Conservation (phyloP, 208 protist genomes). For the Blastocrithidia nonstop region DNA sequence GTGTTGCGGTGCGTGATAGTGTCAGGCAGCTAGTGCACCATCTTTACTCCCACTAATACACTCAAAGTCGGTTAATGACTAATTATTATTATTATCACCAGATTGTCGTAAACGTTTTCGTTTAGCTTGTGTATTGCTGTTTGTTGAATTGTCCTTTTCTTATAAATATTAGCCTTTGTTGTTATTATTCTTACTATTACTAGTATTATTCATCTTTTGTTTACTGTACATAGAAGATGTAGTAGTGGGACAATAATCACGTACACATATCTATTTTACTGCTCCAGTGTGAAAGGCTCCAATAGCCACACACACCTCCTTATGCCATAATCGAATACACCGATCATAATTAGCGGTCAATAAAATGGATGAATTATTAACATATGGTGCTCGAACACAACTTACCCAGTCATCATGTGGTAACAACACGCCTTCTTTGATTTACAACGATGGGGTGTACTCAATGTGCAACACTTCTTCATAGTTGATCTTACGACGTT, state of each 20-base stretch:
- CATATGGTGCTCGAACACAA: constrained; percentile 41
- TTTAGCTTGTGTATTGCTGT: constrained; percentile 3
- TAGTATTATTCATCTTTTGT: no score
- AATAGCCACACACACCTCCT: constrained; percentile 48
- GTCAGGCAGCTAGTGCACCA: constrained; percentile 52
- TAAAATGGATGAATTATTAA: constrained; percentile 31
- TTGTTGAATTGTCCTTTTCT: no score
- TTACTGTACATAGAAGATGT: no score
- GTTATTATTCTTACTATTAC: no score
- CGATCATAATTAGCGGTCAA: constrained; percentile 71
- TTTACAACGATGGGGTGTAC: constrained; percentile 68
- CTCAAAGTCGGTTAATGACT: constrained; percentile 29
- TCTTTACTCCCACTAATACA: constrained; percentile 65
- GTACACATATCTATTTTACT: constrained; percentile 59
- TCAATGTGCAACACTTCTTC: constrained; percentile 73
- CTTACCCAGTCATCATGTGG: constrained; percentile 84
- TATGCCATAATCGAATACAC: constrained; percentile 66
- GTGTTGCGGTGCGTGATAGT: constrained; percentile 13
- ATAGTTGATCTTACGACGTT: constrained; percentile 40
- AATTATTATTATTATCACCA: no score
- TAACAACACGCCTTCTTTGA: constrained; percentile 58
- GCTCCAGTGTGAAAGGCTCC: constrained; percentile 53
- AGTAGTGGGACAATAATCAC: no score
- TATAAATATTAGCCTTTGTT: no score
- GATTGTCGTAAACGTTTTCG: constrained; percentile 15